Conservation (phyloP, 1,284 basidiomycete genomes). For the Lignosus rhinocerotis region DNA sequence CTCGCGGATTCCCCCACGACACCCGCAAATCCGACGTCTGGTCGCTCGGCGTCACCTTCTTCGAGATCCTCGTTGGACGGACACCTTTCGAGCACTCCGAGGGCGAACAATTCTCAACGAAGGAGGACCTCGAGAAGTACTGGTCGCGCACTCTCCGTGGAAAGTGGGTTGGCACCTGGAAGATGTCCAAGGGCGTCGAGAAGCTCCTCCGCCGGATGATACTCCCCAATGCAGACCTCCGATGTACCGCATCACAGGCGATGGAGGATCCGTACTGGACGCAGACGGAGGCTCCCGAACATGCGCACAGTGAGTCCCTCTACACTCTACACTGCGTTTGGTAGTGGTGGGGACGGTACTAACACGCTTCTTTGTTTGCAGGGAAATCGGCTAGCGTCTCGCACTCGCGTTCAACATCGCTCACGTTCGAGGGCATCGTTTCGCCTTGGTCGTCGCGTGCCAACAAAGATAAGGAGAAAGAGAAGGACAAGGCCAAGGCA, state of each 20-base stretch:
- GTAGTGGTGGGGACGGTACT: neutral
- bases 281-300: slow-evolving; percentile 15
- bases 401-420: slow-evolving; percentile 38
- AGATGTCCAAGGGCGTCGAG: slow-evolving; percentile 67
- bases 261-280: slow-evolving; percentile 72
- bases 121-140: slow-evolving; percentile 81
- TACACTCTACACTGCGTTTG: slow-evolving; percentile 22
- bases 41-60: slow-evolving; percentile 91
- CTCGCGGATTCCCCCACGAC: slow-evolving; percentile 83
- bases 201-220: slow-evolving; percentile 75
- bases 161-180: slow-evolving; percentile 82
- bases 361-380: slow-evolving; percentile 22
- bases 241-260: slow-evolving; percentile 66
- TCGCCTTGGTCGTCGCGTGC: slow-evolving; percentile 35
- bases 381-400: slow-evolving; percentile 53
- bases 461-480: slow-evolving; percentile 24
- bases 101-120: slow-evolving; percentile 79
- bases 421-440: slow-evolving; percentile 46
- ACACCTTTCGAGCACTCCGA: slow-evolving; percentile 90
- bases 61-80: slow-evolving; percentile 87
- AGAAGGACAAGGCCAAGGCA: slow-evolving; percentile 14
- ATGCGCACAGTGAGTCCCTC: slow-evolving; percentile 26
- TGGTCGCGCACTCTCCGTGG: slow-evolving; percentile 80
- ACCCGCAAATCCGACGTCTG: slow-evolving; percentile 92
- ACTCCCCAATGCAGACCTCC: slow-evolving; percentile 69